Base-by-base conservation (phyloP, 331 rosid genomes). In the Malus hybrid region DNA sequence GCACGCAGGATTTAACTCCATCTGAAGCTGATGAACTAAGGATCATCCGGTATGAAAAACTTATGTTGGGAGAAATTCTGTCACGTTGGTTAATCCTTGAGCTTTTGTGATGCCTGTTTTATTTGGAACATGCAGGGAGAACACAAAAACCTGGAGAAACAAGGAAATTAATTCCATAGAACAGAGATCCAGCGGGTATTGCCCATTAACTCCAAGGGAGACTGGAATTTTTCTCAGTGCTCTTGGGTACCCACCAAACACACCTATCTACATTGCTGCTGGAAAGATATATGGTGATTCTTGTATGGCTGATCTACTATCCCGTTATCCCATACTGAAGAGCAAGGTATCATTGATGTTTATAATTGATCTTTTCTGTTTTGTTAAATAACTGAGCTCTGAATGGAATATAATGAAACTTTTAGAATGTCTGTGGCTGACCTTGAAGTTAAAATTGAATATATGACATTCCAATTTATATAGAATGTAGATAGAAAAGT, bases 141-240 rank as follows among this genome's bases (percentile, higher is more conserved):
- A 77, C 80, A 94, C 96, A 55, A 89, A 86, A 72, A 88, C 90
- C 79, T 94, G 99, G 99, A 94, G 89, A 84, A 88, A 89, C 2
- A 92, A 92, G 83, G 85, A 69, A 73, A 94, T 94, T 70, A 85
- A 94, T 85, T 80, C 99, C 42, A 90, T 90, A n/a, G 97, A 87
- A 67, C 99, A 94, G 81, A 89, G 99, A 87, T 39, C 57, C 63
- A 90, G 86, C 59, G 99, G 99, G 79, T 88, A 86, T 75, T 94
- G 99, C 84, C 99, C 99, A 5, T 77, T 94, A 75, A 92, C 96
- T 74, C 99, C 97, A 42, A 92, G 86, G 96, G 99, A 94, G 89
- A 88, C 90, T 28, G 97, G 99, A 66, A 83, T 94, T 81, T 92
- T 94, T 85, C 91, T 94, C 81, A 90, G 65, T 46, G 97, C 96